Percentiles rank a stretch among this genome's conserved stretches.
These are phyloP conservation scores for Pestalotiopsis sp. DNA, from an alignment of 2,329 filamentous ascomycete species.

Conservation along the genomic window DNA sequence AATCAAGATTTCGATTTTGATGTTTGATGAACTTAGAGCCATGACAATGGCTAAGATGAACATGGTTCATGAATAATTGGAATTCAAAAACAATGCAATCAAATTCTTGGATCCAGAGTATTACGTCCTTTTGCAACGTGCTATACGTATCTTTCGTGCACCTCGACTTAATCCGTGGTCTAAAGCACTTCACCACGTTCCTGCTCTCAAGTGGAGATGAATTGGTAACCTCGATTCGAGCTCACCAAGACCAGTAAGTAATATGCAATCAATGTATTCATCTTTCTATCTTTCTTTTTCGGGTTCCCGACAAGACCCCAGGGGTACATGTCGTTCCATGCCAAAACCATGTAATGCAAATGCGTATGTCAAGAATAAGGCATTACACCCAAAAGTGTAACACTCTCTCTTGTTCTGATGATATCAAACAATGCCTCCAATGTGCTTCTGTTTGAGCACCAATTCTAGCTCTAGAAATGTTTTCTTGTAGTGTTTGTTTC, in stretches of 20 bases:
- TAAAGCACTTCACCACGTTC: too few species aligned
- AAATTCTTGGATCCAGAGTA: neutral
- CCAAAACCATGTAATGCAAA: neutral
- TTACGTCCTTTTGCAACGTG: neutral
- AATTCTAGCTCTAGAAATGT: neutral
- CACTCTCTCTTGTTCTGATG: neutral
- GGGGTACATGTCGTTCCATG: neutral
- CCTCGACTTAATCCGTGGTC: too few species aligned
- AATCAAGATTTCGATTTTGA: neutral
- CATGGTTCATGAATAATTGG: neutral
- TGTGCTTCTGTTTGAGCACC: neutral
- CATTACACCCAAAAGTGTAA: neutral
- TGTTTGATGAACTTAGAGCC: neutral
- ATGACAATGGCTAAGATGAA: neutral
- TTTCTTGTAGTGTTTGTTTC: neutral
- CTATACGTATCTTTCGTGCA: too few species aligned
- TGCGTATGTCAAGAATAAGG: neutral
- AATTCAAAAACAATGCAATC: neutral
- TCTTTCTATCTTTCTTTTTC: neutral
- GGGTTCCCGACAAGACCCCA: neutral
- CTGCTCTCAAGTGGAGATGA: too few species aligned
- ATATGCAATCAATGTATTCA: conserved; percentile 5
- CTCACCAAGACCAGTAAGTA: too few species aligned
- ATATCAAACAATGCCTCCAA: neutral
- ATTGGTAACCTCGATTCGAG: too few species aligned